Evolutionary conservation across 805 yeast genomes (phyloP).

Genomic region (Saturnispora saitoi): DNA sequence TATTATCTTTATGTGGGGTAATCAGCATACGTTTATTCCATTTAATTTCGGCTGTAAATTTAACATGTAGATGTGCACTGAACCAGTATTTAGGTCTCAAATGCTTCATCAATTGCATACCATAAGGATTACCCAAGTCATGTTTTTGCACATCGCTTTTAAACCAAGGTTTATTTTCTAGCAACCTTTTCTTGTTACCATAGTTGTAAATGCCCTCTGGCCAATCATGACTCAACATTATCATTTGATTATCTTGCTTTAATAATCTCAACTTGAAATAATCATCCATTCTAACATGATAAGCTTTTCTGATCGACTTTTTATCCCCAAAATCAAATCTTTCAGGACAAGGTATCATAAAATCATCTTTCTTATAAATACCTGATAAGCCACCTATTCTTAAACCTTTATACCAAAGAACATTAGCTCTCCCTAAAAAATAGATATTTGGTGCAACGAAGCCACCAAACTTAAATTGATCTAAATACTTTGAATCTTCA

Average conservation of each 20-base stretch:
- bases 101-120: slow-evolving; percentile 41
- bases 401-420: slow-evolving; percentile 66
- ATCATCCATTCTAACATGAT: slow-evolving; percentile 66
- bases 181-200: slow-evolving; percentile 48
- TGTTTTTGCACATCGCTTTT: slow-evolving; percentile 49
- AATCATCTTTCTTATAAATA: slow-evolving; percentile 52
- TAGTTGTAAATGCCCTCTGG: slow-evolving; percentile 65
- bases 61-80: slow-evolving; percentile 82
- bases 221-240: slow-evolving; percentile 88
- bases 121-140: slow-evolving; percentile 65
- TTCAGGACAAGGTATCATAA: slow-evolving; percentile 29
- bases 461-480: slow-evolving; percentile 75
- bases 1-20: not conserved
- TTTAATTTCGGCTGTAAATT: slow-evolving; percentile 42
- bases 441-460: slow-evolving; percentile 88
- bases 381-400: slow-evolving; percentile 82
- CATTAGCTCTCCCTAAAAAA: slow-evolving; percentile 72
- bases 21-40: slow-evolving; percentile 5
- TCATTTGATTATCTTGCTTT: slow-evolving; percentile 30
- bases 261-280: slow-evolving; percentile 46
- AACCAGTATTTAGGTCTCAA: slow-evolving; percentile 72
- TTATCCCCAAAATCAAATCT: slow-evolving; percentile 35
- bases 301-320: slow-evolving; percentile 45
- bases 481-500: slow-evolving; percentile 73
- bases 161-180: slow-evolving; percentile 60